These are phyloP conservation scores for Kokia cookei DNA, from an alignment of 441 rosid species.

Conservation along the genomic window DNA sequence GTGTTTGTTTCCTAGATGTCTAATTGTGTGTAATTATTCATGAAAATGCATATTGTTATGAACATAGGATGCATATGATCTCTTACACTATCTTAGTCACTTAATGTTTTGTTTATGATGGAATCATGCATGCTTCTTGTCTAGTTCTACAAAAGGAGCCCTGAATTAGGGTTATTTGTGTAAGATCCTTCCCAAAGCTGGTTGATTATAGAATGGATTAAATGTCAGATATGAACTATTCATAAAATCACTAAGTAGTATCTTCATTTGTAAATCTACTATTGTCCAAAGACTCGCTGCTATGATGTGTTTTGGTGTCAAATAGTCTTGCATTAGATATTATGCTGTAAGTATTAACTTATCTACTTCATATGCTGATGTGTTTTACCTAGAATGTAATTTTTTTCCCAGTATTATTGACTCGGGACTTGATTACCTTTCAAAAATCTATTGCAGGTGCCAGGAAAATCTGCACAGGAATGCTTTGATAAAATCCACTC, in stretches of 20 bases:
- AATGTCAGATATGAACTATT: background rate
- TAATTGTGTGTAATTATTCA: background rate
- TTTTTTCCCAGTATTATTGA: background rate
- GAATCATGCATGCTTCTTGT: background rate
- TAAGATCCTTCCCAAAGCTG: background rate
- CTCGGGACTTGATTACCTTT: background rate
- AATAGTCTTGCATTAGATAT: background rate
- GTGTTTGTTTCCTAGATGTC: background rate
- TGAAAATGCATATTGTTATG: background rate
- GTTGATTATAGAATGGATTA: background rate
- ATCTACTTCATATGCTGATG: background rate
- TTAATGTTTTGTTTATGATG: background rate
- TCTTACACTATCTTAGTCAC: background rate
- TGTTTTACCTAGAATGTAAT: background rate
- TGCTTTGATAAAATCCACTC: constrained; percentile 82
- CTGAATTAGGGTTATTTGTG: background rate
- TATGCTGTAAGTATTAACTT: background rate
- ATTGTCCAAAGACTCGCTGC: background rate
- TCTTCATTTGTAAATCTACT: background rate
- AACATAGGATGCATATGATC: background rate
- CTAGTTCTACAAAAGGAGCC: background rate
- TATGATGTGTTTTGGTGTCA: background rate
- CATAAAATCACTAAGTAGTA: background rate
- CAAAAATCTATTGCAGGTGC: constrained; percentile 45
- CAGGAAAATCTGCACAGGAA: constrained; percentile 86